phyloP scores from a whole-genome alignment of 2,329 filamentous ascomycete species.

The Pseudogymnoascus verrucosus region DNA sequence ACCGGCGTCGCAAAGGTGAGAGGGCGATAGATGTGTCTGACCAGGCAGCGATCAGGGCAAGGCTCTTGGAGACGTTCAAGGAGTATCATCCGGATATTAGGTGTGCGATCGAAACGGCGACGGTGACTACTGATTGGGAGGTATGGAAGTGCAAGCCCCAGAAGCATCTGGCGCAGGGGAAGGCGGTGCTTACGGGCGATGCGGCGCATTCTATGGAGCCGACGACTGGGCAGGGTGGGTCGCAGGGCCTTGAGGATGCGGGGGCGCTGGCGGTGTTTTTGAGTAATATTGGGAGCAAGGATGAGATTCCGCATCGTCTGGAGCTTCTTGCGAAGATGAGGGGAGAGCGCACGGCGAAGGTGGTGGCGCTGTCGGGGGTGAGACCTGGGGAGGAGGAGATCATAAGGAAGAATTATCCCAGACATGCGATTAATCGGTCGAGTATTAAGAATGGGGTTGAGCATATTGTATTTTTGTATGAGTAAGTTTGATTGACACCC shows the following conservation, averaged over 20 bases:
- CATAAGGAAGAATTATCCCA: not conserved
- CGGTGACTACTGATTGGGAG: not conserved
- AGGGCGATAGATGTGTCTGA: not conserved
- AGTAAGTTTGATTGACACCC: not conserved
- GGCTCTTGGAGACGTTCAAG: constrained; percentile 20
- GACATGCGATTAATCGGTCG: not conserved
- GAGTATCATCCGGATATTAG: constrained; percentile 19
- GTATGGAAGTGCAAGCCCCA: not conserved
- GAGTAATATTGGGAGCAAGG: not conserved
- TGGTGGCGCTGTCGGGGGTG: constrained; percentile 9
- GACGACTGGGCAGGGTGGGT: constrained; percentile 29
- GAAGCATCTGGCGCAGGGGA: constrained; percentile 16
- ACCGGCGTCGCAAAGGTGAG: not conserved
- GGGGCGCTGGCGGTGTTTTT: constrained; percentile 24
- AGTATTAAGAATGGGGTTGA: constrained; percentile 11
- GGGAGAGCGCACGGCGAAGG: not conserved
- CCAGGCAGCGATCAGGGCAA: constrained; percentile 10
- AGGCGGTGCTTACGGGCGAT: constrained; percentile 30
- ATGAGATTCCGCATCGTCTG: constrained; percentile 20
- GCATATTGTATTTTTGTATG: constrained; percentile 11
- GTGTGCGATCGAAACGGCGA: not conserved
- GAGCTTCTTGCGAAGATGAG: not conserved
- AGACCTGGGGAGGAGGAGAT: constrained; percentile 8
- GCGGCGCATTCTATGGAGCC: constrained; percentile 32
- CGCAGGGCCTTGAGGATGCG: constrained; percentile 31